These are phyloP conservation scores for Isatis lusitanica DNA, from an alignment of 441 rosid species.

Conservation along the genomic window DNA sequence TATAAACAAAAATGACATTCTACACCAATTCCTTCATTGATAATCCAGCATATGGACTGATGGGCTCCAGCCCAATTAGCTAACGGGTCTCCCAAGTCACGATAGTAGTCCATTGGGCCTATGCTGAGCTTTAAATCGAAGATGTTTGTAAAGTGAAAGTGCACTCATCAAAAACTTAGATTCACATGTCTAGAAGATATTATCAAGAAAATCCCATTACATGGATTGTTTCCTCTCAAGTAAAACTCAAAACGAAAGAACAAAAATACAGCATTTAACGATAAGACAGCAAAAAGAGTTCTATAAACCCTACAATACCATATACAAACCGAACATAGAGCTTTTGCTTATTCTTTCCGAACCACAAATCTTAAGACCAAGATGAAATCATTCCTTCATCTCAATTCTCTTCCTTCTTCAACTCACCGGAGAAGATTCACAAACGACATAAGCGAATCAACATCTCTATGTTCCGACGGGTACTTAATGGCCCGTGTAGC, in stretches of 20 bases:
- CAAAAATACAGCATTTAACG: constrained; percentile 9
- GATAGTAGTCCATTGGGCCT: background rate
- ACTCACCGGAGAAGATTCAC: constrained; percentile 50
- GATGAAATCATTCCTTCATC: constrained; percentile 39
- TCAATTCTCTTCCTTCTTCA: constrained; percentile 16
- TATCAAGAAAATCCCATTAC: background rate
- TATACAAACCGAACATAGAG: constrained; percentile 27
- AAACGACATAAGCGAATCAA: constrained; percentile 47
- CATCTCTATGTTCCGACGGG: constrained; percentile 56
- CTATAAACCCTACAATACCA: constrained; percentile 21
- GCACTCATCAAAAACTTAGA: background rate
- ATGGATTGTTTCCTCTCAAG: background rate
- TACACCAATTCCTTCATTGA: no score
- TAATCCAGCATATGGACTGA: no score
- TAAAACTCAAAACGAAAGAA: constrained; percentile 6
- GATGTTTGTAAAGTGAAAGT: background rate
- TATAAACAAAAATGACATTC: no score
- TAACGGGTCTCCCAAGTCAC: background rate
- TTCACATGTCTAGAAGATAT: background rate
- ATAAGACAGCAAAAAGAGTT: constrained; percentile 11
- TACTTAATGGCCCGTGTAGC: constrained; percentile 49
- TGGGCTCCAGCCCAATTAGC: background rate
- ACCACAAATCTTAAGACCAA: constrained; percentile 3
- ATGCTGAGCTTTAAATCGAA: background rate
- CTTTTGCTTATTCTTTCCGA: constrained; percentile 12